These are phyloP conservation scores for Ormosia emarginata DNA, from an alignment of 306 rosid genomes.

Conservation along the genomic window DNA sequence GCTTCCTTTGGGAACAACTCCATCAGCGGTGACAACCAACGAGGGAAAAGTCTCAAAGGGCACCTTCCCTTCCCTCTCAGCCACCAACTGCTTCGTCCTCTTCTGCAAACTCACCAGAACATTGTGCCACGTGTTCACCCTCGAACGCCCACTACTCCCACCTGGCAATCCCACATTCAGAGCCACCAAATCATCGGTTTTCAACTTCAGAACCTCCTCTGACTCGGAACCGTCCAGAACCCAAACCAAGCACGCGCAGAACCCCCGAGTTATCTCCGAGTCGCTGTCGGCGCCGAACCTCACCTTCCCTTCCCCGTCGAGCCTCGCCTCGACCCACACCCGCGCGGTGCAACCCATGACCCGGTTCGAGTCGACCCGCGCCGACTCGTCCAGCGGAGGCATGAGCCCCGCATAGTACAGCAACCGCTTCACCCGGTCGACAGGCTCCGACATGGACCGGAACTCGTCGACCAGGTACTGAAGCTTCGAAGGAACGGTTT, in stretches of 20 bases:
- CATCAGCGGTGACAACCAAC: slow-evolving; percentile 57
- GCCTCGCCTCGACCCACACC: slow-evolving; percentile 70
- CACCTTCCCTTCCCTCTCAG: slow-evolving; percentile 56
- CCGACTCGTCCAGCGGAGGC: slow-evolving; percentile 37
- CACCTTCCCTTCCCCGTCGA: slow-evolving; percentile 65
- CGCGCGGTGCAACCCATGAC: slow-evolving; percentile 96
- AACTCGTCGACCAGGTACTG: slow-evolving; percentile 54
- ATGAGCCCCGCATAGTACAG: slow-evolving; percentile 49
- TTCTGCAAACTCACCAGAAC: slow-evolving; percentile 83
- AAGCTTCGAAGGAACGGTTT: slow-evolving; percentile 46
- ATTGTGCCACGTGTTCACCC: slow-evolving; percentile 93
- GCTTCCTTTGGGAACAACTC: slow-evolving; percentile 72
- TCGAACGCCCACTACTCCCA: slow-evolving; percentile 56
- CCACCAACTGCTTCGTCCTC: slow-evolving; percentile 67
- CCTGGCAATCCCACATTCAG: slow-evolving; percentile 62
- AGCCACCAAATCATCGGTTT: slow-evolving; percentile 64
- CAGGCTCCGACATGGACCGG: slow-evolving; percentile 47
- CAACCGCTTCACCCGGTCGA: slow-evolving; percentile 63
- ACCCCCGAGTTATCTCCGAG: slow-evolving; percentile 80
- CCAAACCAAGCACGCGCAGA: slow-evolving; percentile 72
- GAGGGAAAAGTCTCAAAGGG: slow-evolving; percentile 80
- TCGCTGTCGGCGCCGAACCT: slow-evolving; percentile 78
- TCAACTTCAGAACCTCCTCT: slow-evolving; percentile 60
- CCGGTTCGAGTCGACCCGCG: slow-evolving; percentile 62
- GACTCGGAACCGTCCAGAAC: slow-evolving; percentile 67